Base-by-base conservation (phyloP, 2,329 filamentous ascomycete species). In the Eurotiales sp. region DNA sequence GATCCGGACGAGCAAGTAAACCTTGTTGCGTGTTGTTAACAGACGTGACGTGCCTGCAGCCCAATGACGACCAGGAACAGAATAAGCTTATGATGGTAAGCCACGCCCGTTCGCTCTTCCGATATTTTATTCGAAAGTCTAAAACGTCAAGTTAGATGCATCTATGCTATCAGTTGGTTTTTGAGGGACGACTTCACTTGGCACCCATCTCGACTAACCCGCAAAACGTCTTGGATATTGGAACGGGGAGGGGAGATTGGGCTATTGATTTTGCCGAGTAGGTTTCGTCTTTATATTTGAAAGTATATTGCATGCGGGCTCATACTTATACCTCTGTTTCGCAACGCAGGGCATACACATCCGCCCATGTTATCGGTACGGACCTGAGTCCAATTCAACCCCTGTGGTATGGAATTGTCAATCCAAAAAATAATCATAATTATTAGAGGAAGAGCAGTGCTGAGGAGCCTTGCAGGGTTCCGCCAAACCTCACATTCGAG, bases 401-500 rank as follows among this genome's bases (percentile, higher is more conserved):
- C 12, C 21, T 51, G 32, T 56, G 50, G 55, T 57, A 54, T 30
- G 46, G 4, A 19, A 14, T 12, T 21, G 7, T 14, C 19, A 27
- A n/a, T n/a, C 36, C 43, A n/a, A 19, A 11, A 17, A 32, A 32
- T n/a, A 8, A 46, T 5, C n/a, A 36, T 19, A 36, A 36, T 7
- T 34, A n/a, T 3, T 34, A 7, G 12, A 34, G 3, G 15, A 14
- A 10, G 34, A 17, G 15, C 19, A 25, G 30, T 21, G 32, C 46
- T 37, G 21, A 42, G 23, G 12, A 23, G n/a, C 15, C 19, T n/a
- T 34, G 19, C 21, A 58, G 59, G 36, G 60, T 62, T 10, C 59
- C 61, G 6, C 60, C 60, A 25, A 60, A 62, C 39, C 51, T 59
- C 12, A 41, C 29, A 8, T 63, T 63, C 51, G 50, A 56, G 45